Base-by-base conservation (phyloP, 768 basidiomycete genomes). In the Leucogyrophana mollusca region DNA sequence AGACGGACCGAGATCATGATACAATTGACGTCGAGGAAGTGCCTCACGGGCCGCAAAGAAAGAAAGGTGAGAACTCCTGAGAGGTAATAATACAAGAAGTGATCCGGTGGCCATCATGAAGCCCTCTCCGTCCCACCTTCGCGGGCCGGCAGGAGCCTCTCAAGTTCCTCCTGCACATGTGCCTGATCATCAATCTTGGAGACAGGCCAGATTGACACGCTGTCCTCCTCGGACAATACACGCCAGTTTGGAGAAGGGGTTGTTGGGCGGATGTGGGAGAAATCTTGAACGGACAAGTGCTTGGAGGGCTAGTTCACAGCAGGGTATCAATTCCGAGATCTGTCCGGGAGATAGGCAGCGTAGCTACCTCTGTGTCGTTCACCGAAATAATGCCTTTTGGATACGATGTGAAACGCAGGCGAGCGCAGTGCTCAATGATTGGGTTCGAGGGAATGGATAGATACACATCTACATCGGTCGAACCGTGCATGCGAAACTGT, bases 401-500 rank as follows among this genome's bases (percentile, higher is more conserved):
- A 61, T 90, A 94, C 1, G 60, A 52, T 3, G 79, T 69, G 54
- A 95, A 93, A 5, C 75, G 69, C 37, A 94, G 78, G 0, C 56
- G 54, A 0, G 68, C 68, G 55, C 83, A 92, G 51, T 85, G 73
- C 58, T 95, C 93, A 35, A 94, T 90, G 62, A 91, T 74, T 1
- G 92, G 91, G 36, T 83, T 80, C 3, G 90, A 90, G 4, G 67
- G 58, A 9, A 83, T 79, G 4, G 77, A 69, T 2, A 94, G 73
- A 55, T 86, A 83, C 2, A 92, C 76, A 40, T 82, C 79, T 0
- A 85, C 78, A 8, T 70, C 49, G 0, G 59, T 71, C 1, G 92
- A 91, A 16, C 76, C 73, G 61, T 94, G 93, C 80, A 95, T 92
- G 35, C 93, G 83, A 60, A 93, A 92, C 93, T 95, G 59, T 13